Evolutionary conservation across 73 alveolate species (phyloP).

Genomic region (Paramecium primaurelia): DNA sequence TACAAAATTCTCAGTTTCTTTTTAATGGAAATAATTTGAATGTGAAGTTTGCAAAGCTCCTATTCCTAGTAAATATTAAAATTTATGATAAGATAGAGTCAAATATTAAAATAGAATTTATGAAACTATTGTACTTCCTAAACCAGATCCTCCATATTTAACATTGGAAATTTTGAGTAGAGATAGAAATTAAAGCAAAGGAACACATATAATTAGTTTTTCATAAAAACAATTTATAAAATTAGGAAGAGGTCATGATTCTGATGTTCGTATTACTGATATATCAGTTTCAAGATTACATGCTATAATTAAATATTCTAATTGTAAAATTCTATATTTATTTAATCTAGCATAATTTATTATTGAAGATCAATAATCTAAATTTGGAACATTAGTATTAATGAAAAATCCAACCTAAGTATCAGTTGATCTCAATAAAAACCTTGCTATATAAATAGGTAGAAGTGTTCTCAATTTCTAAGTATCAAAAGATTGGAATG

Average conservation of each 20-base stretch:
- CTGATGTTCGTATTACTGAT: constrained; percentile 69
- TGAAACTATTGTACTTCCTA: constrained; percentile 61
- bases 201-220: constrained; percentile 61
- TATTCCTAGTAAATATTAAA: constrained; percentile 65
- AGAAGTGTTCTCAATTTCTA: constrained; percentile 52
- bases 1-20: constrained; percentile 68
- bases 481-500: constrained; percentile 51
- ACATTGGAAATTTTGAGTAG: constrained; percentile 56
- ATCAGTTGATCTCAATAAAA: constrained; percentile 3
- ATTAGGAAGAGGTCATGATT: constrained; percentile 72
- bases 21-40: constrained; percentile 83
- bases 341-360: constrained; percentile 6
- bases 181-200: constrained; percentile 58
- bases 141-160: constrained; percentile 64
- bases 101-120: constrained; percentile 26
- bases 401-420: constrained; percentile 43
- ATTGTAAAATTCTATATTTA: neutral
- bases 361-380: constrained; percentile 58
- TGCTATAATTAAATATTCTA: constrained; percentile 56
- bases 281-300: constrained; percentile 62
- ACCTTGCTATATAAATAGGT: constrained; percentile 52
- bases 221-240: constrained; percentile 52
- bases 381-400: constrained; percentile 67
- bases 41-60: constrained; percentile 94
- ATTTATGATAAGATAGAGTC: neutral